phyloP scores from a whole-genome alignment of 1,139 yeast species.

The Taphrina communis region DNA sequence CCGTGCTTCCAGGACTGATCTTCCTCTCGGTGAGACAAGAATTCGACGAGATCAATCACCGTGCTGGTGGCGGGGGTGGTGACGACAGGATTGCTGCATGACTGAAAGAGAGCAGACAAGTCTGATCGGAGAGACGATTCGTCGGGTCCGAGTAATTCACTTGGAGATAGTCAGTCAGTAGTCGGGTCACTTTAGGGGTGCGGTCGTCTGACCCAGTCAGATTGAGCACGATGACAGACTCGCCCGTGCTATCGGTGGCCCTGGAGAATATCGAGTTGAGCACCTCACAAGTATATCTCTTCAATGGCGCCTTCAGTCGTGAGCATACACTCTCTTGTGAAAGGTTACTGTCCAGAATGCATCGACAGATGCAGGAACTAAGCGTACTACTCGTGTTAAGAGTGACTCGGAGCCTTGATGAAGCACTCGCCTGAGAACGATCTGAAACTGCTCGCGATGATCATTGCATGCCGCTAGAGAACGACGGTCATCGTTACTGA shows the following conservation, averaged over 20 bases:
- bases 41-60: constrained; percentile 9
- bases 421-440: not conserved
- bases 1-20: constrained; percentile 15
- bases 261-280: not conserved
- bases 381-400: constrained; percentile 6
- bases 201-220: constrained; percentile 11
- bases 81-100: not conserved
- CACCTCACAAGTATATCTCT: not conserved
- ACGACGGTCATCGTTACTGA: not conserved
- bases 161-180: not conserved
- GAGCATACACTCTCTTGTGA: not conserved
- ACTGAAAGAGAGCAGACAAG: not conserved
- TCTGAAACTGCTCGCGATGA: not conserved
- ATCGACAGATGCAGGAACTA: not conserved
- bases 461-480: constrained; percentile 13
- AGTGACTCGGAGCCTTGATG: not conserved
- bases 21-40: constrained; percentile 5
- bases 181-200: too few species aligned
- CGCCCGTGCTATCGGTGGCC: not conserved
- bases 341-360: not conserved
- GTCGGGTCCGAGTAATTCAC: constrained; percentile 6
- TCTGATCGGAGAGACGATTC: not conserved
- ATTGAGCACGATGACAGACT: not conserved
- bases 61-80: too few species aligned
- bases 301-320: not conserved